phyloP scores from a whole-genome alignment of 768 basidiomycete genomes.

The Boletales sp. region DNA sequence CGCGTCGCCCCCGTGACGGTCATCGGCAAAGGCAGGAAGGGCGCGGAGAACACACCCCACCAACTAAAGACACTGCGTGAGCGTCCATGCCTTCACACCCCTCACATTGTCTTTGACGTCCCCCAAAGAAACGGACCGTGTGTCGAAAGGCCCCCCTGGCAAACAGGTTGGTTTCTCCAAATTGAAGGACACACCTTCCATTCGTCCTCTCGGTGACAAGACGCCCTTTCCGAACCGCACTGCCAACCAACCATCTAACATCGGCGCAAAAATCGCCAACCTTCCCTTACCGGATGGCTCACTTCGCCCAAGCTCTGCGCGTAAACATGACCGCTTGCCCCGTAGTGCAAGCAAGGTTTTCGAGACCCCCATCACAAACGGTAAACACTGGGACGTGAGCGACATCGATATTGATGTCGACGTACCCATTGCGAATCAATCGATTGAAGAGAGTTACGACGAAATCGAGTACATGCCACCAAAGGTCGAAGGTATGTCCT shows the following conservation, averaged over 20 bases:
- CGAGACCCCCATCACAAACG: constrained; percentile 63
- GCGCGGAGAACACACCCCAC: constrained; percentile 34
- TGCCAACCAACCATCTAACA: constrained; percentile 29
- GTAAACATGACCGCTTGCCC: constrained; percentile 60
- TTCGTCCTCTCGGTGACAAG: constrained; percentile 66
- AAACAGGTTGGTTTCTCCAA: constrained; percentile 29
- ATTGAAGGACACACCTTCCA: constrained; percentile 18
- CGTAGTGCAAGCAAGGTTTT: constrained; percentile 48
- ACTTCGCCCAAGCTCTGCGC: constrained; percentile 62
- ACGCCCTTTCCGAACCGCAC: constrained; percentile 72
- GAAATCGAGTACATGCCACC: constrained; percentile 59
- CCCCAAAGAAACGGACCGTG: constrained; percentile 17
- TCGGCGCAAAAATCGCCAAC: constrained; percentile 36
- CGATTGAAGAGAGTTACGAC: constrained; percentile 33
- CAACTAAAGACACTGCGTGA: constrained; percentile 29
- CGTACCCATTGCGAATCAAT: constrained; percentile 18
- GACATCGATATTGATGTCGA: constrained; percentile 44
- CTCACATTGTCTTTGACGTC: neutral
- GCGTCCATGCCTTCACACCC: neutral
- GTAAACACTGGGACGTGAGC: constrained; percentile 75
- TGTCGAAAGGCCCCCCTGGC: constrained; percentile 16
- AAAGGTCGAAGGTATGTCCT: constrained; percentile 43
- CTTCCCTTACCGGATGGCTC: constrained; percentile 39
- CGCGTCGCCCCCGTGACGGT: constrained; percentile 39
- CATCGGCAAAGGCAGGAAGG: constrained; percentile 44